Evolutionary conservation across 208 protist species (phyloP), one percentile per base, ranked within the genome.

Genomic region (Angomonas ambiguus): DNA sequence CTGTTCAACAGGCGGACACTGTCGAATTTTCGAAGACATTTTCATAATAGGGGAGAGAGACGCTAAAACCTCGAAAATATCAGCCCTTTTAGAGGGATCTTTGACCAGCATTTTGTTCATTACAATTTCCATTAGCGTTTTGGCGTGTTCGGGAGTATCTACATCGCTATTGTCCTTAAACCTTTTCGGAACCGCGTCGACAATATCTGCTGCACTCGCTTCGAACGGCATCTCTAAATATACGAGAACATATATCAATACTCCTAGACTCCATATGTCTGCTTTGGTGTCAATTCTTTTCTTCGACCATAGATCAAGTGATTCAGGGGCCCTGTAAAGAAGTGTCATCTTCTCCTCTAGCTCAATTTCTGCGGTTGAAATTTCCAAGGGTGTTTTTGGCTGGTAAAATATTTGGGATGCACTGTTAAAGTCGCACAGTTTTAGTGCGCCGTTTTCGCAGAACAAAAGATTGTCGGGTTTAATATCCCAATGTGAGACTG

Each of bases 361-460:
- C 48, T 95, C 82, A 10, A 71, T 72, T 65, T 98, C 92, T 0
- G 87, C 81, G 16, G 73, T 58, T 25, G 41, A 28, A 4, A 89
- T 74, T 49, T 97, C 87, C n/a, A 69, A 25, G 5, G 86, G 70
- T 31, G 82, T 91, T 59, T 71, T 51, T 34, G 74, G 72, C 56
- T 84, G 62, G 76, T 92, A 96, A 58, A 82, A 88, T 35, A 69
- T 22, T 10, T 70, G 72, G 0, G 90, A 94, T 11, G 87, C 73
- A 65, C 82, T 93, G 27, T 94, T 96, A 75, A 98, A 98, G 67
- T 98, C 97, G 67, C 96, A 98, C n/a, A 98, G 62, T 58, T 98
- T 98, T 22, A 92, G 84, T 11, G 64, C 49, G 18, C 72, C 76
- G n/a, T 72, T 71, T 4, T 76, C 65, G 1, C 69, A 65, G 32